Conservation (phyloP, 768 basidiomycete genomes). For the Austroboletus eburneus region DNA sequence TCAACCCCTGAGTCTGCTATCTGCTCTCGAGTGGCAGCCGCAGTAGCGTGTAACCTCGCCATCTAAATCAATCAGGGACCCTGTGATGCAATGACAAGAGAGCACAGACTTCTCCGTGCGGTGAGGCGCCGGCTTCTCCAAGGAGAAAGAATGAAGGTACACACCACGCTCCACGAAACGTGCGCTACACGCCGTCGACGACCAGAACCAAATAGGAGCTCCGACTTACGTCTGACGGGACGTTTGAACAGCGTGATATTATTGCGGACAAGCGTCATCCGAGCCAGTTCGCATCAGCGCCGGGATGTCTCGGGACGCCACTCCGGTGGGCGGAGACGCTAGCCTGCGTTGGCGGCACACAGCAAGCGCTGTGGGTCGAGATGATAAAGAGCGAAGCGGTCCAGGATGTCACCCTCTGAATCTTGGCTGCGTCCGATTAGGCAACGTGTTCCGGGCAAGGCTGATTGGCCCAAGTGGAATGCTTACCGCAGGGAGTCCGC, state of each 20-base stretch:
- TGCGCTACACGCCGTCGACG: not conserved
- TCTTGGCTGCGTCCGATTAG: too few species aligned
- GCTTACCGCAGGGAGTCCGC: not conserved
- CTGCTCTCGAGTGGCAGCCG: not conserved
- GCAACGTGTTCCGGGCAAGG: too few species aligned
- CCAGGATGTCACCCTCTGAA: too few species aligned
- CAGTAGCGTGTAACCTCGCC: not conserved
- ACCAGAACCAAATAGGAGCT: too few species aligned
- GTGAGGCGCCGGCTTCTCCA: not conserved
- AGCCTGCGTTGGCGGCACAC: too few species aligned
- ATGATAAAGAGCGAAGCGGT: too few species aligned
- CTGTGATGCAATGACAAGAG: not conserved
- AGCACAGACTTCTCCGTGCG: not conserved
- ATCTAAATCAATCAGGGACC: not conserved
- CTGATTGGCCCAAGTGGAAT: too few species aligned
- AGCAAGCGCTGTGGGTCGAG: too few species aligned
- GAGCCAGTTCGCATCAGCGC: not conserved
- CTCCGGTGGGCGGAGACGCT: too few species aligned
- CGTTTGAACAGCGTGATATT: slow-evolving; percentile 1
- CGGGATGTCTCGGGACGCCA: not conserved
- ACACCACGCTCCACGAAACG: not conserved
- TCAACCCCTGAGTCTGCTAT: not conserved
- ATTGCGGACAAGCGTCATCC: slow-evolving; percentile 1
- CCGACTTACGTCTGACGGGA: slow-evolving; percentile 12
- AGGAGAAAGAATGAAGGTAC: not conserved